These are phyloP conservation scores for Diphasiastrum complanatum DNA, from an alignment of 83 land plant genomes.

Conservation along the genomic window DNA sequence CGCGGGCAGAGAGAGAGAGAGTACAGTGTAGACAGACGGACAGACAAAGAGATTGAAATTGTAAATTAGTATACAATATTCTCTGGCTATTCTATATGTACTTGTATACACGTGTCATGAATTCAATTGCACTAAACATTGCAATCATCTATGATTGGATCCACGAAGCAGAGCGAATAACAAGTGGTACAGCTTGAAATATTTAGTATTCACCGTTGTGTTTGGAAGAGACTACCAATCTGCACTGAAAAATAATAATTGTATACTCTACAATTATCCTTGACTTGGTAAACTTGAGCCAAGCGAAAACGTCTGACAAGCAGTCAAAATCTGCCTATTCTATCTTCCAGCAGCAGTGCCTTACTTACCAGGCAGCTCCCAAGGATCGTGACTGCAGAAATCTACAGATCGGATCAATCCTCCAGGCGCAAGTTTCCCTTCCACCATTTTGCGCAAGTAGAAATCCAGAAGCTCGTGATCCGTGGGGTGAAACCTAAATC, in stretches of 20 bases:
- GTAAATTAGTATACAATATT: background rate
- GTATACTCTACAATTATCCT: background rate
- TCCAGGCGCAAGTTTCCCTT: background rate
- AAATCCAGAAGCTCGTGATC: background rate
- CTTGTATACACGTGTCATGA: no score
- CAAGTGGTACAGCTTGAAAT: background rate
- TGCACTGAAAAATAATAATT: background rate
- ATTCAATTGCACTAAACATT: no score
- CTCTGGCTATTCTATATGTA: no score
- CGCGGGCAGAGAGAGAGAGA: background rate
- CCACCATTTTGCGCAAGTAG: background rate
- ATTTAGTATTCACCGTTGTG: background rate
- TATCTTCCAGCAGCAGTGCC: background rate
- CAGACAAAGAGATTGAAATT: background rate
- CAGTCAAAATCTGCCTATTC: background rate
- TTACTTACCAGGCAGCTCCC: conserved; percentile 6
- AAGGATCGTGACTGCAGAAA: conserved; percentile 1
- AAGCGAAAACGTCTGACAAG: background rate
- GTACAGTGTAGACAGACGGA: background rate
- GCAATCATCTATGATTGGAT: no score
- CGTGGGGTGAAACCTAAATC: conserved; percentile 8
- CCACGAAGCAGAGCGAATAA: no score
- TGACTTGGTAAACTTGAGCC: background rate
- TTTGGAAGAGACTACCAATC: background rate
- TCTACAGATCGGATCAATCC: background rate